A percentile compares a stretch with the other conserved stretches of the same genome.
Evolutionary conservation across 352 stramenopile genomes (phyloP).

Genomic region (Phytophthora brassicae): DNA sequence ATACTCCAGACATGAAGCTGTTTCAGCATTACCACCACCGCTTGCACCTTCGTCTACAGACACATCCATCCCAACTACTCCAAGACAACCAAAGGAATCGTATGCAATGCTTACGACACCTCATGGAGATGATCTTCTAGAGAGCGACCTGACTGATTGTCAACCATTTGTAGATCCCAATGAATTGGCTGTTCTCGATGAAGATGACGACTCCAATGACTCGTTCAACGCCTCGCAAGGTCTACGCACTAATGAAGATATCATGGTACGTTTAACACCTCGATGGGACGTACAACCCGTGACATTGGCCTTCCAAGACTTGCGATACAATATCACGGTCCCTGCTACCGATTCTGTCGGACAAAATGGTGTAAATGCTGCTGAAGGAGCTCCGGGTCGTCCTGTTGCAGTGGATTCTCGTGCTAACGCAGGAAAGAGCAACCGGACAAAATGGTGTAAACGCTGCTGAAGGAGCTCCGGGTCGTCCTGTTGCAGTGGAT

Average conservation of each 20-base stretch:
- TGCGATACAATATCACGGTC: slow-evolving; percentile 37
- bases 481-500: slow-evolving; percentile 32
- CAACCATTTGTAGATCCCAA: slow-evolving; percentile 6
- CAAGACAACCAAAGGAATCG: slow-evolving; percentile 34
- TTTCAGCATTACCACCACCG: neutral
- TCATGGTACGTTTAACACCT: slow-evolving; percentile 24
- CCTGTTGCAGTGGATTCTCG: slow-evolving; percentile 40
- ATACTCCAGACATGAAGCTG: slow-evolving; percentile 33
- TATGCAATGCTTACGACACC: slow-evolving; percentile 38
- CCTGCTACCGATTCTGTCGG: slow-evolving; percentile 16
- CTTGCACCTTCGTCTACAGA: slow-evolving; percentile 12
- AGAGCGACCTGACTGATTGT: slow-evolving; percentile 31
- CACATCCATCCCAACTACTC: slow-evolving; percentile 9
- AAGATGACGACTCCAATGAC: slow-evolving; percentile 8
- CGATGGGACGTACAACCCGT: slow-evolving; percentile 36
- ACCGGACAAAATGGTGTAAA: no score
- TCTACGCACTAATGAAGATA: slow-evolving; percentile 20
- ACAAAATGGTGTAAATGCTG: slow-evolving; percentile 19
- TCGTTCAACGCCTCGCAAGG: slow-evolving; percentile 31
- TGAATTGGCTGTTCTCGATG: slow-evolving; percentile 7
- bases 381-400: slow-evolving; percentile 25
- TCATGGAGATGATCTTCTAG: slow-evolving; percentile 26
- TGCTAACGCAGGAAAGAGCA: slow-evolving; percentile 45
- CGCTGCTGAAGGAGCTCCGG: slow-evolving; percentile 22
- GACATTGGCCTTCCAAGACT: slow-evolving; percentile 50